Conservation (phyloP, 192 early-diverging fungal species). For the Haplosporangium gracile region DNA sequence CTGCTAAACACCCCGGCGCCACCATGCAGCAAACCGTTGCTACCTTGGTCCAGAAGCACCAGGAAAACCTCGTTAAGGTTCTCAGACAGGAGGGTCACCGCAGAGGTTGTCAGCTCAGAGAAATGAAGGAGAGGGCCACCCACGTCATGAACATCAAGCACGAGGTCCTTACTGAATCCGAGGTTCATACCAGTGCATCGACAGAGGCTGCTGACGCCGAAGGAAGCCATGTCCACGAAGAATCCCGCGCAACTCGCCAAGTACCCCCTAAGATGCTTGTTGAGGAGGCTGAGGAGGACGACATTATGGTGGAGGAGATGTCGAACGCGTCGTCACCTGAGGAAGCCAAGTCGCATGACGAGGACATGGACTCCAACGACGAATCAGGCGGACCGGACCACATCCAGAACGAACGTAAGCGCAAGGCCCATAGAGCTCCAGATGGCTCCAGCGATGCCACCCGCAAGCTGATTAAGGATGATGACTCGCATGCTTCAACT, state of each 20-base stretch:
- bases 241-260: not conserved
- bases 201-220: not conserved
- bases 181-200: not conserved
- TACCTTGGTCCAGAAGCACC: conserved; percentile 26
- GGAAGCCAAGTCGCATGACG: conserved; percentile 24
- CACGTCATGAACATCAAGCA: conserved; percentile 32
- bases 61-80: conserved; percentile 26
- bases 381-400: not conserved
- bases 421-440: conserved; percentile 15
- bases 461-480: conserved; percentile 15
- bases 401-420: conserved; percentile 25
- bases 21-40: conserved; percentile 16
- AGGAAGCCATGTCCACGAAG: not conserved
- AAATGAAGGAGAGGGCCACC: conserved; percentile 18
- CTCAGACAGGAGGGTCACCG: conserved; percentile 23
- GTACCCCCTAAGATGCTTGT: not conserved
- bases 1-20: not conserved
- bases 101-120: conserved; percentile 15
- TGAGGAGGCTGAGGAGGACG: conserved; percentile 49
- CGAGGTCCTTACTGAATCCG: not conserved
- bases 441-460: not conserved
- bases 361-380: conserved; percentile 29
- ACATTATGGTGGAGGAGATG: conserved; percentile 53
- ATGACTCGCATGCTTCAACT: not conserved
- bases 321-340: conserved; percentile 52